Conservation (phyloP, 164 flowering plant species). For the Nelumbo lutea region DNA sequence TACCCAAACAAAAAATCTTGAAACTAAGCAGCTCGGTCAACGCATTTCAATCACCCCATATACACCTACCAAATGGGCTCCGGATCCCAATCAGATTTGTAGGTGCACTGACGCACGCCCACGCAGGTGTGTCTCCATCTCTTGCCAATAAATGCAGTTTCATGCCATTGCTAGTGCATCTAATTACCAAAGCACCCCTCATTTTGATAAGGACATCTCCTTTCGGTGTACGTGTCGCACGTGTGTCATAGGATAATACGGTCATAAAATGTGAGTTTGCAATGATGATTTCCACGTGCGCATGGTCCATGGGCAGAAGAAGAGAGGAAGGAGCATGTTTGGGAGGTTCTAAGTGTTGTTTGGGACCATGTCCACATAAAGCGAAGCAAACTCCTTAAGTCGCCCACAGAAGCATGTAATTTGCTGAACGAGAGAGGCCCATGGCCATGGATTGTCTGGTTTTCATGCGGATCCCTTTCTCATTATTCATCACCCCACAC, state of each 20-base stretch:
- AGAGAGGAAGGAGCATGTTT: conserved; percentile 5
- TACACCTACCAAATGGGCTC: too few relatives aligned
- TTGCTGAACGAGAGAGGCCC: conserved; percentile 7
- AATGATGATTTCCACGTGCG: conserved; percentile 55
- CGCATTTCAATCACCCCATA: too few relatives aligned
- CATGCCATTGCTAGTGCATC: too few relatives aligned
- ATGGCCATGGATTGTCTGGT: conserved; percentile 11
- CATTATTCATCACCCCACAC: neutral
- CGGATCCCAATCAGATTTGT: too few relatives aligned
- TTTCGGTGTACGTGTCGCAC: conserved; percentile 17
- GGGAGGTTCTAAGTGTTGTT: conserved; percentile 14
- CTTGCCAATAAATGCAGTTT: too few relatives aligned
- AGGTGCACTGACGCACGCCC: too few relatives aligned
- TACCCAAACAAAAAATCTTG: too few relatives aligned
- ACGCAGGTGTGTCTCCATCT: too few relatives aligned
- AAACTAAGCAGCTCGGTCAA: too few relatives aligned
- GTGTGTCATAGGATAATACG: conserved; percentile 26
- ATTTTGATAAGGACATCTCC: neutral
- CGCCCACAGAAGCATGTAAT: too few relatives aligned
- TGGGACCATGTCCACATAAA: conserved; percentile 43
- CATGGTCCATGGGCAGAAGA: conserved; percentile 7
- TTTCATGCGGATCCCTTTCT: conserved; percentile 2
- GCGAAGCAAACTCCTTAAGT: conserved; percentile 32
- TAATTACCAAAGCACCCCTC: too few relatives aligned
- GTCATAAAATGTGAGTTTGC: conserved; percentile 19